Evolutionary conservation across 148 eudicot genomes (phyloP).

Genomic region (Rhododendron molle): DNA sequence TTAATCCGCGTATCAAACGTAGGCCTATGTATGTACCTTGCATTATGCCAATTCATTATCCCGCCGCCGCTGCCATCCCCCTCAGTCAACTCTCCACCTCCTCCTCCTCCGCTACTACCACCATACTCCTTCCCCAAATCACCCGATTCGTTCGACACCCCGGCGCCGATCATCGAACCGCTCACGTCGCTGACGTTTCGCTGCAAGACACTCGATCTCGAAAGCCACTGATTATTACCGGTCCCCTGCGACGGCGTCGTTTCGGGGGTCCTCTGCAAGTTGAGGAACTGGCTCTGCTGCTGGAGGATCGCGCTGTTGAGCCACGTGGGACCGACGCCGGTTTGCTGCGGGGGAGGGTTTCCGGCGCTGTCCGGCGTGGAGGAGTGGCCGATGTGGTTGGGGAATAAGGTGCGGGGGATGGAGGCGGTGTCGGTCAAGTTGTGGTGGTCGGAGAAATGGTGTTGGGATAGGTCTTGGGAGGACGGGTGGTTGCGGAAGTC

Average conservation of each 20-base stretch:
- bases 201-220: conserved; percentile 20
- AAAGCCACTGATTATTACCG: conserved; percentile 24
- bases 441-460: conserved; percentile 29
- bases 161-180: conserved; percentile 23
- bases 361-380: background rate
- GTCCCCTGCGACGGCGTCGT: conserved; percentile 7
- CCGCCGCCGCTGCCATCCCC: conserved; percentile 13
- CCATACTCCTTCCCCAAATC: conserved; percentile 6
- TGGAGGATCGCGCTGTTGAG: conserved; percentile 29
- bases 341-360: conserved; percentile 3
- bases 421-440: conserved; percentile 17
- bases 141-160: conserved; percentile 10
- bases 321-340: conserved; percentile 22
- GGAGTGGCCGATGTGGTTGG: conserved; percentile 16
- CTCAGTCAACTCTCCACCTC: conserved; percentile 14
- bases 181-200: conserved; percentile 13
- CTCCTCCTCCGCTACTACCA: background rate
- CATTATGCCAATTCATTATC: conserved; percentile 41
- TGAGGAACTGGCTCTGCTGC: conserved; percentile 24
- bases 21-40: conserved; percentile 22
- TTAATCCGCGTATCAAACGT: background rate
- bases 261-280: conserved; percentile 19
- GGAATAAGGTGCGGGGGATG: conserved; percentile 14
- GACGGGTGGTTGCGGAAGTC: conserved; percentile 32
- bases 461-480: conserved; percentile 28